Evolutionary conservation across 2,329 filamentous ascomycete genomes (phyloP).

Genomic region (Fusarium oxysporum): DNA sequence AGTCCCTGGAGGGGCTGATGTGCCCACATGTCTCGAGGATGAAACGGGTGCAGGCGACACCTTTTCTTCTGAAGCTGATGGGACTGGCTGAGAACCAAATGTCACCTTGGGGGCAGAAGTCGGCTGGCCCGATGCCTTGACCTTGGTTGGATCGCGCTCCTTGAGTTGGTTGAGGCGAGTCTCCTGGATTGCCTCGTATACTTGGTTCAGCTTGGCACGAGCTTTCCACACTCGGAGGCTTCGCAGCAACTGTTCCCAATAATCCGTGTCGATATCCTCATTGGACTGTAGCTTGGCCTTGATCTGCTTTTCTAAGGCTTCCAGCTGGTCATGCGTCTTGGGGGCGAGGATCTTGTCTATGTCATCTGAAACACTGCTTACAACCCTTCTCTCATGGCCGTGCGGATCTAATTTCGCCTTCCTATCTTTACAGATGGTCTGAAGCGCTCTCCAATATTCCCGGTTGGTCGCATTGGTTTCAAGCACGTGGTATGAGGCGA

Average conservation of each 20-base stretch:
- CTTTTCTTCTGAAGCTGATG: conserved; percentile 15
- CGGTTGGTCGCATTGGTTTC: conserved; percentile 82
- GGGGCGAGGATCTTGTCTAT: conserved; percentile 88
- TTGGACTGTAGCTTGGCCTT: conserved; percentile 85
- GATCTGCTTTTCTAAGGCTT: conserved; percentile 87
- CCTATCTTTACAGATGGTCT: conserved; percentile 83
- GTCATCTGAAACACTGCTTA: conserved; percentile 85
- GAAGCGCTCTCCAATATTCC: conserved; percentile 94
- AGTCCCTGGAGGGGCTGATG: conserved; percentile 63
- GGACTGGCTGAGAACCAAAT: not conserved
- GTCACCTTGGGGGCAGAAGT: conserved; percentile 6
- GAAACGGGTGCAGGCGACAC: conserved; percentile 24
- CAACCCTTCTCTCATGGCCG: conserved; percentile 75
- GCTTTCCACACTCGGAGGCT: conserved; percentile 92
- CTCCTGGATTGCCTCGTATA: conserved; percentile 80
- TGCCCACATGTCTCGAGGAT: conserved; percentile 46
- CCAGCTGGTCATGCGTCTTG: conserved; percentile 89
- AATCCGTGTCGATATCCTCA: conserved; percentile 94
- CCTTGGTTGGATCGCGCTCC: conserved; percentile 75
- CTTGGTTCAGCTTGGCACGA: conserved; percentile 81
- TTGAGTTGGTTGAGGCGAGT: conserved; percentile 75
- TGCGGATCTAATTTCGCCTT: conserved; percentile 72
- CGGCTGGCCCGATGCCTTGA: conserved; percentile 49
- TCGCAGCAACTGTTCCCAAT: conserved; percentile 93
- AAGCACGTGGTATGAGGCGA: conserved; percentile 80